Evolutionary conservation across 1,284 basidiomycete genomes (phyloP).

Genomic region (Pascua sp.): DNA sequence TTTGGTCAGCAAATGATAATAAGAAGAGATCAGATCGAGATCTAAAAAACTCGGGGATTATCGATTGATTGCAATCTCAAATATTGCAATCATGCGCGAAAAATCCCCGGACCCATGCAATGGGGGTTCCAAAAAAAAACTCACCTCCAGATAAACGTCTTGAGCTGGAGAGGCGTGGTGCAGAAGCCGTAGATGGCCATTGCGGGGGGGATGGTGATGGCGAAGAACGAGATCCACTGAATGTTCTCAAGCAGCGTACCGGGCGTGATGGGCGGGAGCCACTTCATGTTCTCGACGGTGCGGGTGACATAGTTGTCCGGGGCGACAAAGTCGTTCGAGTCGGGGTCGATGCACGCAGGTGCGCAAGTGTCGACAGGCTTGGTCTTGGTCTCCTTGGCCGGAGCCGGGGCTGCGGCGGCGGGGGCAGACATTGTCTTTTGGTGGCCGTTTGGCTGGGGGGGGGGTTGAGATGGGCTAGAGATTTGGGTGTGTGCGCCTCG

Average conservation of each 20-base stretch:
- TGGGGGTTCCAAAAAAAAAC: slow-evolving; percentile 13
- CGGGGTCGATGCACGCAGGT: slow-evolving; percentile 10
- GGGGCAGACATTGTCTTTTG: too few relatives aligned
- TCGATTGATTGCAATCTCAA: not conserved
- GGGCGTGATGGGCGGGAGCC: slow-evolving; percentile 72
- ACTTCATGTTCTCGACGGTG: slow-evolving; percentile 68
- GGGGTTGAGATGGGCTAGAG: too few relatives aligned
- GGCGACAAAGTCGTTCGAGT: slow-evolving; percentile 53
- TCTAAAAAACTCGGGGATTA: not conserved
- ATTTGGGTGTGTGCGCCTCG: too few relatives aligned
- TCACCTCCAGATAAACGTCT: slow-evolving; percentile 66
- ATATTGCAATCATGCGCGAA: not conserved
- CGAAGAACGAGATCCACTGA: slow-evolving; percentile 69
- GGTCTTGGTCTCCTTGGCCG: not conserved
- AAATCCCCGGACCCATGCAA: not conserved
- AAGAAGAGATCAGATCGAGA: not conserved
- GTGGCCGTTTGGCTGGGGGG: too few relatives aligned
- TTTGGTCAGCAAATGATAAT: slow-evolving; percentile 4
- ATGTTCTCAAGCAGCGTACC: slow-evolving; percentile 66
- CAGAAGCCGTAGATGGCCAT: slow-evolving; percentile 66
- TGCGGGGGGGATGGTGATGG: slow-evolving; percentile 68
- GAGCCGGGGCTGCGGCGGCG: too few relatives aligned
- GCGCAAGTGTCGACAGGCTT: not conserved
- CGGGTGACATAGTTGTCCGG: slow-evolving; percentile 87
- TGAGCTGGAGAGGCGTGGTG: slow-evolving; percentile 60